Conservation (phyloP, 306 rosid species). For the Purshia tridentata region DNA sequence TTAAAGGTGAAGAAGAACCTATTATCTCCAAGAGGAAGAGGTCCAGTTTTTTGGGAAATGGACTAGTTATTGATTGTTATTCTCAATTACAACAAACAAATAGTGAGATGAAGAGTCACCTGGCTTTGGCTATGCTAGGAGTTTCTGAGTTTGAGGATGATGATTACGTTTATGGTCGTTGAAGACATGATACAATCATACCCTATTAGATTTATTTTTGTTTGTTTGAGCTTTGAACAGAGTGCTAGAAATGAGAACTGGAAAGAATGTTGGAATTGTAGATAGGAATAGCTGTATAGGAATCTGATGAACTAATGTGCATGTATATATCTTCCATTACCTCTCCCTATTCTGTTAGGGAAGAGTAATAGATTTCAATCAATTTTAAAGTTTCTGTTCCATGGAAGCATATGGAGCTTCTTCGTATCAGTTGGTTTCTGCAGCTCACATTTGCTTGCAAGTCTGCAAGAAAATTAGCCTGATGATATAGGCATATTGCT, state of each 20-base stretch:
- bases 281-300: constrained; percentile 47
- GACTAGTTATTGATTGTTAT: constrained; percentile 70
- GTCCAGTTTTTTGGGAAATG: constrained; percentile 72
- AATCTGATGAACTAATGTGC: constrained; percentile 33
- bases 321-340: constrained; percentile 48
- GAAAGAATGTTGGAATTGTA: constrained; percentile 48
- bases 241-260: constrained; percentile 26
- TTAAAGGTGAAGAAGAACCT: constrained; percentile 75
- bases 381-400: background rate
- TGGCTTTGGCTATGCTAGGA: constrained; percentile 92
- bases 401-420: background rate
- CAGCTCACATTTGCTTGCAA: background rate
- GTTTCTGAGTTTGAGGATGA: constrained; percentile 92
- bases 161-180: constrained; percentile 57
- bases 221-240: constrained; percentile 37
- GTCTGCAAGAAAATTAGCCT: background rate
- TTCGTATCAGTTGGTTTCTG: background rate
- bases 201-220: constrained; percentile 7
- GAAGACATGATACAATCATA: background rate
- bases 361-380: constrained; percentile 31
- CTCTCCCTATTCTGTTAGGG: constrained; percentile 34
- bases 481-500: too few relatives aligned
- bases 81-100: constrained; percentile 62
- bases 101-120: constrained; percentile 79
- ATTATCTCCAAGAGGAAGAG: constrained; percentile 55